Conservation (phyloP, 192 early-diverging fungal genomes). For the Podila clonocystis region DNA sequence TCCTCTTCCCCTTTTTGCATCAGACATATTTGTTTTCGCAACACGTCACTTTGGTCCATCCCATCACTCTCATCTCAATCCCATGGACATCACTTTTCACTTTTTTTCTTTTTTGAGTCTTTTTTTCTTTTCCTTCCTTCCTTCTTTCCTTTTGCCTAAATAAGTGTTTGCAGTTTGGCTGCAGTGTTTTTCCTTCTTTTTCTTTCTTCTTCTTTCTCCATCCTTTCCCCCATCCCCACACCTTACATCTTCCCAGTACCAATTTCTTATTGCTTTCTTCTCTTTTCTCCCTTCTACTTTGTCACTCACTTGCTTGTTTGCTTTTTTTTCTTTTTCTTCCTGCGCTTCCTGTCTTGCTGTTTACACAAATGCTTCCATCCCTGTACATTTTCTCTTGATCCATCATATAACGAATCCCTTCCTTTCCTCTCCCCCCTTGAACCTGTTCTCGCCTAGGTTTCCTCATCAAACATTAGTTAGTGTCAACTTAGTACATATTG, state of each 20-base stretch:
- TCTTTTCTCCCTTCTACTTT: background rate
- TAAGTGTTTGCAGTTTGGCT: too few relatives aligned
- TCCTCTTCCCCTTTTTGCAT: background rate
- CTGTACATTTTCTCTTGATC: background rate
- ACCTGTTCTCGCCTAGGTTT: background rate
- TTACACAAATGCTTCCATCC: background rate
- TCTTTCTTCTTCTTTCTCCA: background rate
- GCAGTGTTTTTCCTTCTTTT: too few relatives aligned
- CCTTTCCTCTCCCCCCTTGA: background rate
- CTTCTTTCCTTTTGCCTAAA: background rate
- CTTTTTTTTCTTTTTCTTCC: background rate
- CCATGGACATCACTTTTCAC: conserved; percentile 1
- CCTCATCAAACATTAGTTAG: background rate
- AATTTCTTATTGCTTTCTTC: background rate
- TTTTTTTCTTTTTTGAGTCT: background rate
- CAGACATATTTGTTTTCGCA: background rate
- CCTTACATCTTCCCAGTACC: background rate
- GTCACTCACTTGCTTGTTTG: background rate
- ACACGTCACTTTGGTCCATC: background rate
- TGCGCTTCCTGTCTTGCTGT: background rate
- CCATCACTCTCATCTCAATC: background rate
- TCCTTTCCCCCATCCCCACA: background rate
- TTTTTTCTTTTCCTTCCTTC: background rate
- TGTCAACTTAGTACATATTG: too few relatives aligned
- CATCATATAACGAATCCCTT: background rate